These are phyloP conservation scores for Kluyveromyces sp. DNA, from an alignment of 1,139 yeast species.

Conservation along the genomic window DNA sequence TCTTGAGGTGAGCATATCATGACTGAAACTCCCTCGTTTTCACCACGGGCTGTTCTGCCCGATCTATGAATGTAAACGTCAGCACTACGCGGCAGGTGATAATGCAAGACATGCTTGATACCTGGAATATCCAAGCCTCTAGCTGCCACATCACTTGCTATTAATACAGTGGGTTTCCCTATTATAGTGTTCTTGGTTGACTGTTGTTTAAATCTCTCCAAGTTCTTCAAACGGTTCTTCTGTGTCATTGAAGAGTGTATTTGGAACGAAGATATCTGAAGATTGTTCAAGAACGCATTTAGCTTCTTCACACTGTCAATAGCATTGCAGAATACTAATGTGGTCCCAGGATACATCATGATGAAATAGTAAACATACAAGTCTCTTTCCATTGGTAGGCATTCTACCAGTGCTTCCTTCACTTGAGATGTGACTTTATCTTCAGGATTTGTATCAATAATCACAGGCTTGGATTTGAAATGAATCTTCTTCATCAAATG, in stretches of 20 bases:
- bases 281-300: slow-evolving; percentile 63
- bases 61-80: slow-evolving; percentile 94
- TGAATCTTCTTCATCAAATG: slow-evolving; percentile 51
- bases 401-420: slow-evolving; percentile 83
- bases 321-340: slow-evolving; percentile 87
- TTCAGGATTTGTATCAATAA: slow-evolving; percentile 83
- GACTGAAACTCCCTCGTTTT: slow-evolving; percentile 87
- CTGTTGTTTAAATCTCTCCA: slow-evolving; percentile 64
- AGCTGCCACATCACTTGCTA: slow-evolving; percentile 98
- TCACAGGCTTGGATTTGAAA: slow-evolving; percentile 54
- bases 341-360: slow-evolving; percentile 79
- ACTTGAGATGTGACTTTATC: slow-evolving; percentile 71
- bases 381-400: slow-evolving; percentile 87
- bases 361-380: slow-evolving; percentile 82
- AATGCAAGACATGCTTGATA: slow-evolving; percentile 92
- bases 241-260: slow-evolving; percentile 94
- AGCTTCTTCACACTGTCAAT: slow-evolving; percentile 88
- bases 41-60: slow-evolving; percentile 97
- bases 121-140: slow-evolving; percentile 92
- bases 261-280: slow-evolving; percentile 68
- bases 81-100: slow-evolving; percentile 90
- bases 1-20: slow-evolving; percentile 92
- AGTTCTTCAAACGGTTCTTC: slow-evolving; percentile 78
- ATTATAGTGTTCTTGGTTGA: slow-evolving; percentile 35
- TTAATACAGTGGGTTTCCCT: slow-evolving; percentile 56